Base-by-base conservation (phyloP, 1,284 basidiomycete species). In the Naganishia liquefaciens region DNA sequence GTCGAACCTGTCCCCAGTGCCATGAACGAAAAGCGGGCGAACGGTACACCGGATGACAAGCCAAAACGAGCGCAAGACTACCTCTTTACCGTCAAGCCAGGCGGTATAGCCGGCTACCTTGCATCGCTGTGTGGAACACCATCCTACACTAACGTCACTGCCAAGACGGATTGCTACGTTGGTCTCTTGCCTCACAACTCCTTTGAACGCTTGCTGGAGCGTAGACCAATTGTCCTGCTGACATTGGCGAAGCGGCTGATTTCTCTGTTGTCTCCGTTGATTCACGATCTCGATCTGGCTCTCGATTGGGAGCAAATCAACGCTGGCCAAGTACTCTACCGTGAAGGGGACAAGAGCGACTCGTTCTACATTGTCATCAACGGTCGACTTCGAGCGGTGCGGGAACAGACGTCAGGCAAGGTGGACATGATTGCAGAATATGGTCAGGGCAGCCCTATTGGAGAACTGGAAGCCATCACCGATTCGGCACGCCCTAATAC, bases 301-400 rank as follows among this genome's bases (percentile, higher is more conserved):
- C 82, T 99, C 66, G 95, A 99, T 75, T 99, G 95, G 95, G 90
- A 94, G 84, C 94, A 98, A 77, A 91, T 96, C 4, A 88, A 89
- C 69, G 93, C 93, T 0, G 93, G 96, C 0, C 92, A 84, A 69
- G 77, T 93, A 44, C 83, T 96, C 58, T 98, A 93, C 87, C 85
- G 94, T 28, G 89, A 95, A 49, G 87, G 91, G 39, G 96, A 98
- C 70, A 82, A 91, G 88, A 74, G 78, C 4, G 91, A 96, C 72
- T 94, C 93, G 73, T 97, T 99, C 78, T 99, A 96, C 77, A 96
- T 99, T 63, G 92, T 99, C 70, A 94, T 99, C 79, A 98, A 72
- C 73, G 95, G 95, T 44, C 93, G 95, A 69, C 80, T 99, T 21
- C 87, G 95, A 67, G 89, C 93, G 1, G 78, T 86, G 51, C 85